These are phyloP conservation scores for Basipetospora chlamydospora DNA, from an alignment of 2,329 filamentous ascomycete species.

Conservation along the genomic window DNA sequence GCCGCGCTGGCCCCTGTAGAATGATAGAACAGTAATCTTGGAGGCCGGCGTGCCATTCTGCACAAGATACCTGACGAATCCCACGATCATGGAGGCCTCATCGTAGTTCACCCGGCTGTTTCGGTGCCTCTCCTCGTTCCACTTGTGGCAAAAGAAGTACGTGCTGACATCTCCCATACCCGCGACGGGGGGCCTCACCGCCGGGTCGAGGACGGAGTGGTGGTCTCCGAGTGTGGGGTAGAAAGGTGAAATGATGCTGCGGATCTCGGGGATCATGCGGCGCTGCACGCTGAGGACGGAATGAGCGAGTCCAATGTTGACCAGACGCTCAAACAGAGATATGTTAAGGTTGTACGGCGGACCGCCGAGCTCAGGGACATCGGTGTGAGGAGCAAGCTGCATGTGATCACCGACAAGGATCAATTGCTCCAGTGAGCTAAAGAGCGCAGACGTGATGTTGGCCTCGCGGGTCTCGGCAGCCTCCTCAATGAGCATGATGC, in stretches of 20 bases:
- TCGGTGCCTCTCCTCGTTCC: constrained; percentile 45
- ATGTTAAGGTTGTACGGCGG: constrained; percentile 53
- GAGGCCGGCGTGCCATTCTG: constrained; percentile 45
- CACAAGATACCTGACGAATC: constrained; percentile 57
- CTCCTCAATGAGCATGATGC: constrained; percentile 62
- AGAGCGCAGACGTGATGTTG: constrained; percentile 36
- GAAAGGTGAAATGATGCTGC: constrained; percentile 29
- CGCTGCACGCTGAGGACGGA: constrained; percentile 54
- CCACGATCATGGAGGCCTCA: constrained; percentile 65
- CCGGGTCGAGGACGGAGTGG: constrained; percentile 18
- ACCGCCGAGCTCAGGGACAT: constrained; percentile 41
- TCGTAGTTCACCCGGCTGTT: constrained; percentile 52
- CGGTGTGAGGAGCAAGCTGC: constrained; percentile 58
- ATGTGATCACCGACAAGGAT: constrained; percentile 63
- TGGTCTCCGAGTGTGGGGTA: constrained; percentile 32
- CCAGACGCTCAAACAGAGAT: constrained; percentile 67
- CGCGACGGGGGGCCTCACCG: constrained; percentile 23
- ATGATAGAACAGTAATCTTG: constrained; percentile 69
- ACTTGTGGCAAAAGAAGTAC: constrained; percentile 35
- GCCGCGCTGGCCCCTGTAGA: constrained; percentile 74
- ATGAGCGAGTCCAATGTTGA: constrained; percentile 50
- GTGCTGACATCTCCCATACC: constrained; percentile 24
- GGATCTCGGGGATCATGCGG: constrained; percentile 33
- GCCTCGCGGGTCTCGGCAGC: constrained; percentile 63
- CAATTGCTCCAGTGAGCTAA: constrained; percentile 36